Conservation (phyloP, 352 stramenopile genomes). For the Globisporangium alternatum region DNA sequence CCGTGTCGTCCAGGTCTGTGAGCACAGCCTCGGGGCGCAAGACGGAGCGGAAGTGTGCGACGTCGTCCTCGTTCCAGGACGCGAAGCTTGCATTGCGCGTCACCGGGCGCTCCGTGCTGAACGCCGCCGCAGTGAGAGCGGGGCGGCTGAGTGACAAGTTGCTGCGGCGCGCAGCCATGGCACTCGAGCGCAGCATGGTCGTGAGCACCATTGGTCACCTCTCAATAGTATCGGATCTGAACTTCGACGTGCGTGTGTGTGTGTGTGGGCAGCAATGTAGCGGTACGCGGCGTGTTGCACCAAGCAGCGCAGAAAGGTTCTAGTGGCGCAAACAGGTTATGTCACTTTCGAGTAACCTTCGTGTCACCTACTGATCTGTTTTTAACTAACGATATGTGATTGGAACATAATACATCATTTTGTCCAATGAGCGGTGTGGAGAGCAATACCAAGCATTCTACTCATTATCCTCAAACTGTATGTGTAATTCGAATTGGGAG, state of each 20-base stretch:
- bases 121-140: conserved; percentile 15
- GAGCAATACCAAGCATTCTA: background rate
- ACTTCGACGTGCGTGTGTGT: conserved; percentile 3
- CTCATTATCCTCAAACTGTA: background rate
- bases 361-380: background rate
- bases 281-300: conserved; percentile 10
- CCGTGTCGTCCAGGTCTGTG: conserved; percentile 63
- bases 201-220: conserved; percentile 5
- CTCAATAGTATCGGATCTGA: background rate
- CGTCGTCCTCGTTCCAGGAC: conserved; percentile 61
- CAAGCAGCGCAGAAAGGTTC: conserved; percentile 5
- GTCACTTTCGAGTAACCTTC: conserved; percentile 20
- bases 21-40: conserved; percentile 61
- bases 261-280: conserved; percentile 5
- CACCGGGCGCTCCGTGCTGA: conserved; percentile 22
- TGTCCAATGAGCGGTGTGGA: background rate
- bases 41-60: conserved; percentile 60
- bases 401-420: conserved; percentile 4
- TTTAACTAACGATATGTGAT: background rate
- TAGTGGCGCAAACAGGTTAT: conserved; percentile 18
- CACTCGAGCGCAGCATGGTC: conserved; percentile 4
- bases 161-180: conserved; percentile 13
- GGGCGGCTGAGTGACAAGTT: conserved; percentile 1
- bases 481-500: background rate
- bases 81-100: conserved; percentile 42